A percentile compares a stretch with the other conserved stretches of the same genome.
These are phyloP conservation scores for Abortiporus biennis DNA, from an alignment of 1,284 basidiomycete species.

Conservation along the genomic window DNA sequence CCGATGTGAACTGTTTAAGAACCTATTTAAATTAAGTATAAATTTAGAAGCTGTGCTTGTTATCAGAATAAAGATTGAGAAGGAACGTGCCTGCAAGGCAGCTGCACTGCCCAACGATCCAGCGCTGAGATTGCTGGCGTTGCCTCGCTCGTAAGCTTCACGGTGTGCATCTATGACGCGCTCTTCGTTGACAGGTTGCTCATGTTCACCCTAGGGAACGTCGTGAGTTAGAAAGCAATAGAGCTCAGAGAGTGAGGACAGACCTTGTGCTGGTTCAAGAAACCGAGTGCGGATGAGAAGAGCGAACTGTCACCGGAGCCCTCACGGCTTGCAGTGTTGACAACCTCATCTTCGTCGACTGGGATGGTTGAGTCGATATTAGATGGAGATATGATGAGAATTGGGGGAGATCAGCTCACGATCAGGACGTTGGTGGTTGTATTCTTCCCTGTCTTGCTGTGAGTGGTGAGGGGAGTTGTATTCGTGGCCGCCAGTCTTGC, in stretches of 20 bases:
- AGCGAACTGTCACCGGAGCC: slow-evolving; percentile 46
- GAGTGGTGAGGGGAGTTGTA: slow-evolving; percentile 45
- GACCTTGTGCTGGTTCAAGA: slow-evolving; percentile 47
- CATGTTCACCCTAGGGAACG: slow-evolving; percentile 39
- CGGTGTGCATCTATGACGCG: slow-evolving; percentile 55
- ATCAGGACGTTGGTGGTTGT: slow-evolving; percentile 18
- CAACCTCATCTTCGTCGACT: slow-evolving; percentile 59
- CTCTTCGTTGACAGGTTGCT: slow-evolving; percentile 61
- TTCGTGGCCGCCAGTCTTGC: slow-evolving; percentile 56
- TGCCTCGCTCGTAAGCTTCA: slow-evolving; percentile 50
- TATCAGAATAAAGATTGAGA: background rate
- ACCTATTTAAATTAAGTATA: slow-evolving; percentile 29
- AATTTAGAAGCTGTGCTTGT: background rate
- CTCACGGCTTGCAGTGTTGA: slow-evolving; percentile 41
- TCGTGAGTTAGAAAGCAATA: background rate
- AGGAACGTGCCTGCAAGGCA: slow-evolving; percentile 53
- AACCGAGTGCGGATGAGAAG: slow-evolving; percentile 46
- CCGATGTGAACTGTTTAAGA: slow-evolving; percentile 59
- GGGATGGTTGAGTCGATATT: slow-evolving; percentile 2
- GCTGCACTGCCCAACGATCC: slow-evolving; percentile 68
- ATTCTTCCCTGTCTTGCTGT: slow-evolving; percentile 5
- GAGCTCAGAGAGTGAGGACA: slow-evolving; percentile 8
- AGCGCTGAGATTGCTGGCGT: slow-evolving; percentile 46
- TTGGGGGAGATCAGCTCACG: slow-evolving; percentile 22
- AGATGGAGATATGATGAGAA: background rate